Conservation (phyloP, 1,139 yeast species). For the Saccharomyces hybrid region DNA sequence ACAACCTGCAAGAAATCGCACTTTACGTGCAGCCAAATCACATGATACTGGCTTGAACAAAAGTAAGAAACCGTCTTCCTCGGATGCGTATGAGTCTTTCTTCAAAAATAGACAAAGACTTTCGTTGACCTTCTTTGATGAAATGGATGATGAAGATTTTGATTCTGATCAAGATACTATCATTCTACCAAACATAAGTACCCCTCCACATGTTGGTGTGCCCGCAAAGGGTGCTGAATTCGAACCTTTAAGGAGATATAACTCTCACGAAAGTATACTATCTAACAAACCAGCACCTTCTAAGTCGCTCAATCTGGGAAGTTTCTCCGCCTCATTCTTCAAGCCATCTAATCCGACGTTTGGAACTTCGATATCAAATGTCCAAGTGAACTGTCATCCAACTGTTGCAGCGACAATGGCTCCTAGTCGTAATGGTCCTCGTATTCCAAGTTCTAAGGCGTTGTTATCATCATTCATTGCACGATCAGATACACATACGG, state of each 20-base stretch:
- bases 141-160: constrained; percentile 13
- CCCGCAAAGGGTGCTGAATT: constrained; percentile 8
- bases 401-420: neutral
- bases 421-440: neutral
- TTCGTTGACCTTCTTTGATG: constrained; percentile 27
- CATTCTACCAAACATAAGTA: constrained; percentile 11
- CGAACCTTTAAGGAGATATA: constrained; percentile 28
- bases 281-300: constrained; percentile 11
- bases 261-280: constrained; percentile 36
- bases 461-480: neutral
- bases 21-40: constrained; percentile 22
- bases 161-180: constrained; percentile 30
- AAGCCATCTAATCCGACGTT: constrained; percentile 4
- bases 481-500: neutral
- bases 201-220: constrained; percentile 3
- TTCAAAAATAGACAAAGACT: constrained; percentile 29
- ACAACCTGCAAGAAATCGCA: constrained; percentile 5
- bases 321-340: neutral
- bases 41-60: constrained; percentile 23
- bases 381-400: neutral
- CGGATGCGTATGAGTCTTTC: constrained; percentile 13
- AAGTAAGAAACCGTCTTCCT: constrained; percentile 6
- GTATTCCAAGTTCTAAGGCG: neutral
- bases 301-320: neutral
- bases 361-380: neutral